Evolutionary conservation across 345 rosid species (phyloP), one percentile per base, ranked within the genome.

Genomic region (Salix dunnii): DNA sequence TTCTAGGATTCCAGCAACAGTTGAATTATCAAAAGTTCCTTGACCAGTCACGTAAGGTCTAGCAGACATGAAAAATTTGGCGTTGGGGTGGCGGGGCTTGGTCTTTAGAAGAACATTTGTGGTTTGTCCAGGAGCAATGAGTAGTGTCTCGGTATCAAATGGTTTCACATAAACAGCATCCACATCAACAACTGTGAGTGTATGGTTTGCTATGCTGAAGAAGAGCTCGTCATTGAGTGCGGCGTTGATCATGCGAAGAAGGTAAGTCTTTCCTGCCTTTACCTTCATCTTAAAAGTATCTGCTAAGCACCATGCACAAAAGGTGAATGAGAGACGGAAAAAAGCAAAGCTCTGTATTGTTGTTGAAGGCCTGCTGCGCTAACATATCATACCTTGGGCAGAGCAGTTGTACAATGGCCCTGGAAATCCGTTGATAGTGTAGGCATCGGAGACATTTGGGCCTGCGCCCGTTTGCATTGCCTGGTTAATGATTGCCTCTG

Each of bases 401-500:
- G 77, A 74, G 35, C 77, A 74, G 23, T 74, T 74, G 31, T 74
- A 74, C 18, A 63, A 43, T 20, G 76, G 76, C n/a, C 70, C 76
- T 62, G 76, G 76, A 62, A 74, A 1, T 20, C 76, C 76, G 43
- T 63, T 74, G 42, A 74, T 74, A 6, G 76, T 74, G 18, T 74
- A 74, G 58, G 76, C 76, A 51, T 74, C 77, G 3, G 77, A 74
- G n/a, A 74, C 77, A 33, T 74, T 74, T 65, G 77, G 77, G 4
- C 77, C 77, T 66, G 71, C 77, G 6, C 77, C 77, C 0, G 77
- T 74, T 74, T 74, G 77, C 9, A 74, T 61, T 65, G 77, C 77
- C 23, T 74, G 77, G 5, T 23, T 49, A 25, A 74, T 66, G 40
- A 74, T 36, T 14, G 49, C 77, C 48, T 74, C 77, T 13, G 77